Evolutionary conservation across 176 grass and related monocot species (phyloP).

Genomic region (Musa acuminata): DNA sequence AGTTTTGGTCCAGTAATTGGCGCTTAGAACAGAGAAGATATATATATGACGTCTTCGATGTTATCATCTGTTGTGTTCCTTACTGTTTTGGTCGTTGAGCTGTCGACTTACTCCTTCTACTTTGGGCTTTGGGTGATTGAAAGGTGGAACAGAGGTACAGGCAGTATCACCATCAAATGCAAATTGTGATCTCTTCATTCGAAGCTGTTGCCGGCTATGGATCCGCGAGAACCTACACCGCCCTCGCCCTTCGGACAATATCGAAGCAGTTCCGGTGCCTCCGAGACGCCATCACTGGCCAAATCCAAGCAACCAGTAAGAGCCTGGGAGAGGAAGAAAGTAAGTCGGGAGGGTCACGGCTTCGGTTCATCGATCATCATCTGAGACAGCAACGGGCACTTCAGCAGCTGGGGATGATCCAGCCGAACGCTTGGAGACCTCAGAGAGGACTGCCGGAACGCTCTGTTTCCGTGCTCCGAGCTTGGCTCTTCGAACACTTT

Average conservation of each 20-base stretch:
- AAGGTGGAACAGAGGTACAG: slow-evolving; percentile 98
- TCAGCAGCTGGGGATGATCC: slow-evolving; percentile 96
- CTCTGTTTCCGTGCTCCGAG: slow-evolving; percentile 88
- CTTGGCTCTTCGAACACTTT: slow-evolving; percentile 99
- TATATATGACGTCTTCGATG: too few species aligned
- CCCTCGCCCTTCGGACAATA: slow-evolving; percentile 84
- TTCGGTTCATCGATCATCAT: slow-evolving; percentile 91
- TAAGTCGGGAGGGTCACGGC: slow-evolving; percentile 45
- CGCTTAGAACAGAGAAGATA: too few species aligned
- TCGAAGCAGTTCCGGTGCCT: slow-evolving; percentile 95
- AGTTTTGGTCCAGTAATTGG: too few species aligned
- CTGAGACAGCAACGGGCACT: slow-evolving; percentile 88
- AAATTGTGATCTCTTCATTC: slow-evolving; percentile 59
- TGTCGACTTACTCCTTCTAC: not conserved
- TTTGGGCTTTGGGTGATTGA: not conserved
- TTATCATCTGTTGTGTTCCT: not conserved
- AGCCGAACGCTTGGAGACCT: slow-evolving; percentile 87
- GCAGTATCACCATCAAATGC: slow-evolving; percentile 97
- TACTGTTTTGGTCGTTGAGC: too few species aligned
- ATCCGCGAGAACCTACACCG: slow-evolving; percentile 78
- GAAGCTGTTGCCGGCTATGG: slow-evolving; percentile 52
- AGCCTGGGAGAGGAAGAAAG: slow-evolving; percentile 62
- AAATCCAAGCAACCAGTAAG: slow-evolving; percentile 59
- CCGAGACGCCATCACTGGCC: slow-evolving; percentile 66
- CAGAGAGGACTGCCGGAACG: slow-evolving; percentile 87